phyloP scores from a whole-genome alignment of 164 flowering plant genomes.

The Tetracentron sinense region DNA sequence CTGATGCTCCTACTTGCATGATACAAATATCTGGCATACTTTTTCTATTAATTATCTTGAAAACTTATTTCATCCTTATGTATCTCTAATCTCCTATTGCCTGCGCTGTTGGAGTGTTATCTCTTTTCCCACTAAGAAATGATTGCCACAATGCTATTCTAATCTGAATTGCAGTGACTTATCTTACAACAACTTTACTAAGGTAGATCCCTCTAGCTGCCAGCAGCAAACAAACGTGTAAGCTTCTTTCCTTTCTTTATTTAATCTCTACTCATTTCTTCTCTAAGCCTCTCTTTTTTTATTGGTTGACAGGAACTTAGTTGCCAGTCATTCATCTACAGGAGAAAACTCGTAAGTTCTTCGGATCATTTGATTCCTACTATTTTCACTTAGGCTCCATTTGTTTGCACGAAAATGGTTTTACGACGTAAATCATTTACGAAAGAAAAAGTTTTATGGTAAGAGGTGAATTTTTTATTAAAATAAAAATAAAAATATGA shows the following conservation, averaged over 20 bases:
- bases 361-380: background rate
- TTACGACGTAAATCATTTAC: no score
- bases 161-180: constrained; percentile 58
- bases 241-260: background rate
- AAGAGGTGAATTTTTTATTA: no score
- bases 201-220: background rate
- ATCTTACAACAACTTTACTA: constrained; percentile 69
- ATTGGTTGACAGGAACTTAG: constrained; percentile 43
- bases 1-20: no score
- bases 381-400: background rate
- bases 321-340: constrained; percentile 37
- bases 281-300: background rate
- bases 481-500: no score
- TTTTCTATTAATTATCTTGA: no score
- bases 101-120: no score
- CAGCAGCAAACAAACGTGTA: constrained; percentile 4
- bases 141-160: background rate
- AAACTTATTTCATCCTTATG: no score
- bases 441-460: no score
- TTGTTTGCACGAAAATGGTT: no score
- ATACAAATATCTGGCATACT: no score
- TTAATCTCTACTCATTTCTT: background rate
- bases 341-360: constrained; percentile 42
- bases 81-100: no score
- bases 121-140: background rate